These are phyloP conservation scores for Fusarium graminum DNA, from an alignment of 2,329 filamentous ascomycete species.

Conservation along the genomic window DNA sequence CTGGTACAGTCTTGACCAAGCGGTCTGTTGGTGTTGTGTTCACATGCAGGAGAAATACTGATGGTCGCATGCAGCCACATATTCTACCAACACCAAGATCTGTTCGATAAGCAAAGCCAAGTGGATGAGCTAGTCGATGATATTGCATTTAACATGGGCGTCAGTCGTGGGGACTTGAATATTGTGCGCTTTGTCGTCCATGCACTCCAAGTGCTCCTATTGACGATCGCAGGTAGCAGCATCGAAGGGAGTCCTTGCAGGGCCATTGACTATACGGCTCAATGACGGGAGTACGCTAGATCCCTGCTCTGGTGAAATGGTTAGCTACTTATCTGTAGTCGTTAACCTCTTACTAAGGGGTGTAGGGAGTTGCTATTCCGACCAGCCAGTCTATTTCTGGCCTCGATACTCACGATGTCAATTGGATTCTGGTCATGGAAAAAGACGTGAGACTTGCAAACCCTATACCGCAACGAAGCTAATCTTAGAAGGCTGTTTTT, in stretches of 20 bases:
- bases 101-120: constrained; percentile 76
- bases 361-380: constrained; percentile 73
- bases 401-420: constrained; percentile 62
- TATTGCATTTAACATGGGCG: constrained; percentile 75
- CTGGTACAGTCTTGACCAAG: constrained; percentile 70
- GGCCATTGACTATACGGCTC: constrained; percentile 64
- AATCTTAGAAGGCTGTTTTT: constrained; percentile 74
- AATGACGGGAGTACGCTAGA: constrained; percentile 58
- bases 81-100: constrained; percentile 79
- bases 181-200: constrained; percentile 66
- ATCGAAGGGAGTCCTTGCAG: constrained; percentile 78
- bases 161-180: constrained; percentile 75
- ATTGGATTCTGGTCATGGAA: constrained; percentile 81
- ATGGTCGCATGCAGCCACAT: constrained; percentile 71
- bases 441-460: constrained; percentile 71
- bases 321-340: constrained; percentile 23
- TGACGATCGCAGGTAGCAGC: constrained; percentile 70
- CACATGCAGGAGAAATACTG: background rate
- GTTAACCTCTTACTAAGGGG: constrained; percentile 25
- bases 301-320: constrained; percentile 49
- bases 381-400: constrained; percentile 61
- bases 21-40: constrained; percentile 59
- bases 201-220: background rate
- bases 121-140: constrained; percentile 82
- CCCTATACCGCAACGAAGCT: constrained; percentile 28